Evolutionary conservation across 2,329 filamentous ascomycete genomes (phyloP), one percentile per base, ranked within the genome.

Genomic region (Cladosporium sp.): DNA sequence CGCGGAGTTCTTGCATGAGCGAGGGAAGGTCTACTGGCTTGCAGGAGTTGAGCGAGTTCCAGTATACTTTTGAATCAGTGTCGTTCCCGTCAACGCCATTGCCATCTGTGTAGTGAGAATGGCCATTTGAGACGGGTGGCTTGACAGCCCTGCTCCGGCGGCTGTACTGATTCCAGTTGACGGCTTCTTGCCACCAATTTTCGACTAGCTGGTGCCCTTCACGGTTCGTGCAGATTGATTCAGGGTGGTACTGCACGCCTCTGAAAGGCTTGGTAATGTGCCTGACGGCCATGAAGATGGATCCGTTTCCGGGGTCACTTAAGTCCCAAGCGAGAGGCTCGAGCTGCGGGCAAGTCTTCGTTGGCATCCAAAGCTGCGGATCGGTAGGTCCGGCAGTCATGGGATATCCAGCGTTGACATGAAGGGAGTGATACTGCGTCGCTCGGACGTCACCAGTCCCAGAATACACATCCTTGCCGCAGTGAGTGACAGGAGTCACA

Each of bases 201-300:
- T 69, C 69, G 34, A 95, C 75, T 22, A 95, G 75, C 11, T 73
- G 71, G 16, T 77, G 79, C 1, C 86, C 84, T 55, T 79, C 78
- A 3, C 75, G 71, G 37, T 88, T 86, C 3, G 90, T 95, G 67
- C 89, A 95, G 11, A 89, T 81, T 0, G 89, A 95, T 68, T 96
- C 90, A 0, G 90, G 90, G 64, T 95, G 90, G 62, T 93, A 95
- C 65, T 95, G 91, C 14, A 95, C 77, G 0, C 87, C 91, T 84
- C 87, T 95, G 58, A 92, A 87, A 0, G 91, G 90, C 58, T 82
- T 84, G 1, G 58, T 64, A 14, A 66, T 70, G 66, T 95, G 89
- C 57, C 77, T 81, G 13, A 85, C 82, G 0, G 80, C 87, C 88
- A 95, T 95, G n/a, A 93, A 69, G 3, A 90, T 75, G n/a, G 71